Evolutionary conservation across 371 early-diverging fungal genomes (phyloP), one percentile per base, ranked within the genome.

Genomic region (Mortierella sp.): DNA sequence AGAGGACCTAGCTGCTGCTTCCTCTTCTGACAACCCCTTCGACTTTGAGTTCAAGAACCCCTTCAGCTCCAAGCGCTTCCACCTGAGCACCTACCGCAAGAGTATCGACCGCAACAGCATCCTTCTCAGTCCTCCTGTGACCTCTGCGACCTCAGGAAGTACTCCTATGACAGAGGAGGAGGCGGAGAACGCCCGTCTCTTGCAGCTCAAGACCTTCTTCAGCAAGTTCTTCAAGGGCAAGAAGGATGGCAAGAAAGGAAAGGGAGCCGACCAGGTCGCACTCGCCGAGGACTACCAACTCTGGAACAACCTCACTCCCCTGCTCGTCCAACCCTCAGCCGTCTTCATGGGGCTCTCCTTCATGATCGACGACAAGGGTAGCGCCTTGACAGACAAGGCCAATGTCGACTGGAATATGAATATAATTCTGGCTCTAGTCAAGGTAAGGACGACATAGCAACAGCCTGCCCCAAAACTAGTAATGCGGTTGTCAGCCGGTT

Each of bases 341-440:
- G 73, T 82, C 18, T 86, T 86, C 65, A 86, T 86, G 83, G 87
- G 87, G 7, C 83, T 86, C 48, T 75, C 80, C 29, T 82, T 86
- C 71, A 86, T 82, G 82, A 80, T 82, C 56, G 87, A 86, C 48
- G 87, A 86, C 74, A 86, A 86, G 48, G 87, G 87, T 8, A 82
- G 87, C 49, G 58, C 75, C 21, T 35, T 80, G 48, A 70, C 27
- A 11, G 80, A 75, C 49, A 75, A 49, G 70, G 58, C 56, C 48
- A 80, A 55, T n/a, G 77, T 49, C 35, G 83, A 82, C 49, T 86
- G 87, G 87, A 86, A 86, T 41, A 86, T 86, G 87, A 86, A 86
- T 58, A 70, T 86, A n/a, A 86, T 86, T 70, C 78, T 86, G n/a
- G 83, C 82, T 12, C 76, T 86, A 7, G 87, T 86, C 55, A 86